phyloP scores from a whole-genome alignment of 2,329 filamentous ascomycete genomes.

The Scopulariopsis brevicaulis region DNA sequence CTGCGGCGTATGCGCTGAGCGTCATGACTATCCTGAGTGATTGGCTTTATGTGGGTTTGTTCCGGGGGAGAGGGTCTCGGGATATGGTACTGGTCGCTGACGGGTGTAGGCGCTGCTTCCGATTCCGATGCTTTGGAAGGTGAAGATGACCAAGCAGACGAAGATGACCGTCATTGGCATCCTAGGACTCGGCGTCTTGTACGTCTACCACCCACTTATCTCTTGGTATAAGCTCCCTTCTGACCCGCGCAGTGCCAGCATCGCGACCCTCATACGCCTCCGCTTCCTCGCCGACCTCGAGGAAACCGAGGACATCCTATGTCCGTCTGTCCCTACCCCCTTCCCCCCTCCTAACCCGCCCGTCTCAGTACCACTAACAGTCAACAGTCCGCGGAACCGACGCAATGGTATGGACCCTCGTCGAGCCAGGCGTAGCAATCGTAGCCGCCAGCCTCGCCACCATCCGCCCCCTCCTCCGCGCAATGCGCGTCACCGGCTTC shows the following conservation, averaged over 20 bases:
- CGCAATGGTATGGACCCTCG: constrained; percentile 44
- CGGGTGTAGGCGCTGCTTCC: constrained; percentile 31
- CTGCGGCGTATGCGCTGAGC: constrained; percentile 38
- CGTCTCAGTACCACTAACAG: not conserved
- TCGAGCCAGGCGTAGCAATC: constrained; percentile 45
- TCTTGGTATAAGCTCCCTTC: constrained; percentile 1
- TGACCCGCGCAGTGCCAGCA: constrained; percentile 28
- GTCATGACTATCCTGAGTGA: constrained; percentile 41
- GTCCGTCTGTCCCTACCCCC: constrained; percentile 19
- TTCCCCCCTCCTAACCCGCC: not conserved
- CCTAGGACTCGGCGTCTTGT: constrained; percentile 38
- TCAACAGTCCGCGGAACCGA: constrained; percentile 30
- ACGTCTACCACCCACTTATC: constrained; percentile 6
- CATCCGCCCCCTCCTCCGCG: constrained; percentile 39
- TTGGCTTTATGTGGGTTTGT: constrained; percentile 33
- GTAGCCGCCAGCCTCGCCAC: constrained; percentile 41
- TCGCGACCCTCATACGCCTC: constrained; percentile 41
- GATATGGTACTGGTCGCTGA: not conserved
- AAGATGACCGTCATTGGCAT: constrained; percentile 39
- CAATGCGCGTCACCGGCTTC: constrained; percentile 34
- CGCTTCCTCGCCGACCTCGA: constrained; percentile 33
- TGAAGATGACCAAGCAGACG: constrained; percentile 39
- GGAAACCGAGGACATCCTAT: constrained; percentile 32
- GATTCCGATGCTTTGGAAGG: constrained; percentile 41
- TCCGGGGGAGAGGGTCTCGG: not conserved